phyloP scores from a whole-genome alignment of 2,329 filamentous ascomycete species.

The Beauveria australis region DNA sequence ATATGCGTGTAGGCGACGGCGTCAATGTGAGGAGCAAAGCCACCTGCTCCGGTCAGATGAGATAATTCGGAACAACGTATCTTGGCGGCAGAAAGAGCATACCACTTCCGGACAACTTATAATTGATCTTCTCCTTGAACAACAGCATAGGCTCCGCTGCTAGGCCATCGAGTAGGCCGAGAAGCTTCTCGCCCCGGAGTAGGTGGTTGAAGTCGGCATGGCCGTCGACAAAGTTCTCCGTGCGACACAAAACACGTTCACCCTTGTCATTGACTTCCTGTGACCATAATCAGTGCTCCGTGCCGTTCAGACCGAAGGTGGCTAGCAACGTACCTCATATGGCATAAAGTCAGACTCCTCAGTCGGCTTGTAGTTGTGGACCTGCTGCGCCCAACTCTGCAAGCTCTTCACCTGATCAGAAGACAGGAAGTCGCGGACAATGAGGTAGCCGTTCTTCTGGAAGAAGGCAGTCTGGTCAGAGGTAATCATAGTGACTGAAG shows the following conservation, averaged over 20 bases:
- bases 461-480: conserved; percentile 11
- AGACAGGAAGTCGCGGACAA: conserved; percentile 14
- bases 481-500: conserved; percentile 7
- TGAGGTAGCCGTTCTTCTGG: conserved; percentile 14
- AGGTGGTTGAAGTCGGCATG: conserved; percentile 14
- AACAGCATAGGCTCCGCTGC: conserved; percentile 15
- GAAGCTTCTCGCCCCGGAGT: conserved; percentile 13
- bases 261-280: conserved; percentile 15
- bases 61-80: no score
- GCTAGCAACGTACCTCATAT: conserved; percentile 7
- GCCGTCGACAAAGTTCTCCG: conserved; percentile 16
- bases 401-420: conserved; percentile 8
- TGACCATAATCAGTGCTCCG: no score
- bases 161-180: conserved; percentile 11
- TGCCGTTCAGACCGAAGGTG: no score
- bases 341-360: conserved; percentile 13
- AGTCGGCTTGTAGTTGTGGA: conserved; percentile 14
- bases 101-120: conserved; percentile 15
- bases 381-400: conserved; percentile 14
- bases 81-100: no score
- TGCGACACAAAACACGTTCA: conserved; percentile 15
- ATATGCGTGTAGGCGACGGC: conserved; percentile 16
- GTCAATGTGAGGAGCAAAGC: conserved; percentile 18
- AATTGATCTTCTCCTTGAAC: conserved; percentile 18
- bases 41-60: not conserved